A percentile compares a stretch with the other conserved stretches of the same genome.
These are phyloP conservation scores for Psophocarpus tetragonolobus DNA, from an alignment of 306 rosid genomes.

Conservation along the genomic window DNA sequence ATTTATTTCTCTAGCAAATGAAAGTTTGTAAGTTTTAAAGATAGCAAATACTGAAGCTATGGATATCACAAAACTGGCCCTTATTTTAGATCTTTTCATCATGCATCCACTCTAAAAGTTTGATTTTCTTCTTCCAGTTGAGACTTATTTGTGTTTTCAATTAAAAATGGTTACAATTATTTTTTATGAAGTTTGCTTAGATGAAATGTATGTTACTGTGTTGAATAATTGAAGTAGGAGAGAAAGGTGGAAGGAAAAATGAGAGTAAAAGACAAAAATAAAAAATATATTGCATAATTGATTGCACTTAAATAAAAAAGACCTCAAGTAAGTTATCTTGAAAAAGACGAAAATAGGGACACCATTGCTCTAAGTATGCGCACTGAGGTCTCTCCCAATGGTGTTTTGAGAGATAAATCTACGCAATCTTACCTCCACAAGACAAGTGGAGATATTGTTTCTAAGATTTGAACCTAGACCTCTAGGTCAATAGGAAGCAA, in stretches of 20 bases:
- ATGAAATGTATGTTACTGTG: background rate
- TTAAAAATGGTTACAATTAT: background rate
- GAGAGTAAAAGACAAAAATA: background rate
- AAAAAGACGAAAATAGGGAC: background rate
- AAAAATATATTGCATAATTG: background rate
- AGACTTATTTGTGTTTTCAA: conserved; percentile 5
- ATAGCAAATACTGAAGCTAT: background rate
- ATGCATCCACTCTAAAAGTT: background rate
- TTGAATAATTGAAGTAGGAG: background rate
- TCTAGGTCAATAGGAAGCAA: background rate
- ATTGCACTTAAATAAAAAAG: background rate
- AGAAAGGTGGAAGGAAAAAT: background rate
- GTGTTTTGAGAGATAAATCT: background rate
- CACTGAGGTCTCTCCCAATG: background rate
- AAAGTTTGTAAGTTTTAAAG: background rate
- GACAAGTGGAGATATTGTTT: background rate
- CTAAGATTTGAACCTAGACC: background rate
- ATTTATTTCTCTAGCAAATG: background rate
- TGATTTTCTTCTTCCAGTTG: background rate
- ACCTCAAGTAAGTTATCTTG: background rate
- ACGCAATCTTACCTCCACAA: background rate
- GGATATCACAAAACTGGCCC: conserved; percentile 9
- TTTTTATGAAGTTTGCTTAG: background rate
- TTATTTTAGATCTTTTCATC: conserved; percentile 3
- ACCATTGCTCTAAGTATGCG: background rate